Conservation (phyloP, 345 rosid species). For the Iberis pinnata region DNA sequence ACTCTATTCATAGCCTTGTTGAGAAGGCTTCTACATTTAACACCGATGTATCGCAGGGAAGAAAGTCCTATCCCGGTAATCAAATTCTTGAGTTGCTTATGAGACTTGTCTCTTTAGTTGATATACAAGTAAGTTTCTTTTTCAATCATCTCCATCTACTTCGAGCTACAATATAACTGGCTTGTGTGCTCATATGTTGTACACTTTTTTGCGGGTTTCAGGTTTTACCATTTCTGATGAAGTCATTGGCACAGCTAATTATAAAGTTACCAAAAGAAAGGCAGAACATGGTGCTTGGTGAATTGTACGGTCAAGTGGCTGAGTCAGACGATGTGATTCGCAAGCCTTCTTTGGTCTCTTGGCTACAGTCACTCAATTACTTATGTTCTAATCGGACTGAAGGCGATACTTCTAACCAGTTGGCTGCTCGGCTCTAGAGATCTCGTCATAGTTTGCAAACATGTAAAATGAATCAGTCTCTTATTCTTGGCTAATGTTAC, state of each 20-base stretch:
- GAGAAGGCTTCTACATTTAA: conserved; percentile 54
- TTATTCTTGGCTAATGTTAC: conserved; percentile 8
- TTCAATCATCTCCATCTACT: background rate
- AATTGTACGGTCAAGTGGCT: conserved; percentile 65
- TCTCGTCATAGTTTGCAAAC: background rate
- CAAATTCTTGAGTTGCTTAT: conserved; percentile 66
- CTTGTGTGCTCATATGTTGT: background rate
- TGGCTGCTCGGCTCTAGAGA: conserved; percentile 40
- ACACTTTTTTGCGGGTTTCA: conserved; percentile 19
- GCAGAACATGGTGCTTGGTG: conserved; percentile 71
- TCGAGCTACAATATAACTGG: background rate
- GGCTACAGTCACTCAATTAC: conserved; percentile 81
- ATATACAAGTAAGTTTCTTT: conserved; percentile 59
- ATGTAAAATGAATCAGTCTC: conserved; percentile 20
- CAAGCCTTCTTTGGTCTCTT: conserved; percentile 77
- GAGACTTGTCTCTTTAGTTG: conserved; percentile 69
- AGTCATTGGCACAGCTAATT: conserved; percentile 58
- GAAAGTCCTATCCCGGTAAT: conserved; percentile 57
- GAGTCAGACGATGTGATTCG: conserved; percentile 93
- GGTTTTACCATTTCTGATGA: conserved; percentile 83
- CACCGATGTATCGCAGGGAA: conserved; percentile 47
- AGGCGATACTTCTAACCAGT: conserved; percentile 26
- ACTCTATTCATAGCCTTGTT: conserved; percentile 63
- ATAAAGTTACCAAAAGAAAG: conserved; percentile 66
- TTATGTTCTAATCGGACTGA: conserved; percentile 39